These are phyloP conservation scores for Syncephalastrum monosporum DNA, from an alignment of 371 early-diverging fungal species.

Conservation along the genomic window DNA sequence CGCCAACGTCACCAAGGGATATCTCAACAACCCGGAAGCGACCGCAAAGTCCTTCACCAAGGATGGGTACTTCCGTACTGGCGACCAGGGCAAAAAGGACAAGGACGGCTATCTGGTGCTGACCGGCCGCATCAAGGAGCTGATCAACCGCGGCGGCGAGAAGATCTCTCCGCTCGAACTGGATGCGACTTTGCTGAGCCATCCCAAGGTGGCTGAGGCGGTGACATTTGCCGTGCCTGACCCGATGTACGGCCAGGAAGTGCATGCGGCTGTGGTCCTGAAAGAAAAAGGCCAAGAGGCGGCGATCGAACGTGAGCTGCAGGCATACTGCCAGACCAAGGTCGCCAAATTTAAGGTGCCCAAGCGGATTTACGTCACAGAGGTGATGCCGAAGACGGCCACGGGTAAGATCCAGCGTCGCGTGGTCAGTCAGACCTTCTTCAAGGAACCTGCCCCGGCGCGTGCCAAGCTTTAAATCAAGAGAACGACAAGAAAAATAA, in stretches of 20 bases:
- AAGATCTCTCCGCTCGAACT: conserved; percentile 83
- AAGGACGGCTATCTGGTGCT: conserved; percentile 70
- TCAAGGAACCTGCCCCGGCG: conserved; percentile 28
- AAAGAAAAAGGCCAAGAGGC: conserved; percentile 24
- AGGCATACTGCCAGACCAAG: conserved; percentile 41
- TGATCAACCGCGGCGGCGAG: conserved; percentile 82
- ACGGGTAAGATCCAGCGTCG: conserved; percentile 74
- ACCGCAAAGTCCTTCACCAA: conserved; percentile 67
- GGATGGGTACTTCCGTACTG: conserved; percentile 76
- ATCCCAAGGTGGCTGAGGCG: conserved; percentile 74
- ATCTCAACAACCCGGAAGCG: conserved; percentile 81
- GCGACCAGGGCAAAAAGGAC: conserved; percentile 78
- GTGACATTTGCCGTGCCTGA: conserved; percentile 76
- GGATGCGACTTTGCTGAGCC: conserved; percentile 73
- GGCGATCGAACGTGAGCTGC: conserved; percentile 44
- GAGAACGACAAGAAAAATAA: background rate
- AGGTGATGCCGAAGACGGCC: conserved; percentile 72
- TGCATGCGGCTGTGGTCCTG: conserved; percentile 78
- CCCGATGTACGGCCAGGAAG: conserved; percentile 80
- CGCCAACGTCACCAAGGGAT: conserved; percentile 74
- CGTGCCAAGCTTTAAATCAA: conserved; percentile 45
- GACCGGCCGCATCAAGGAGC: conserved; percentile 81
- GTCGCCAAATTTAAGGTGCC: conserved; percentile 84
- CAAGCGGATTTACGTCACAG: conserved; percentile 70
- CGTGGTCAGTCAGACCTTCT: conserved; percentile 50